These are phyloP conservation scores for Tricholoma sp. DNA, from an alignment of 768 basidiomycete species.

Conservation along the genomic window DNA sequence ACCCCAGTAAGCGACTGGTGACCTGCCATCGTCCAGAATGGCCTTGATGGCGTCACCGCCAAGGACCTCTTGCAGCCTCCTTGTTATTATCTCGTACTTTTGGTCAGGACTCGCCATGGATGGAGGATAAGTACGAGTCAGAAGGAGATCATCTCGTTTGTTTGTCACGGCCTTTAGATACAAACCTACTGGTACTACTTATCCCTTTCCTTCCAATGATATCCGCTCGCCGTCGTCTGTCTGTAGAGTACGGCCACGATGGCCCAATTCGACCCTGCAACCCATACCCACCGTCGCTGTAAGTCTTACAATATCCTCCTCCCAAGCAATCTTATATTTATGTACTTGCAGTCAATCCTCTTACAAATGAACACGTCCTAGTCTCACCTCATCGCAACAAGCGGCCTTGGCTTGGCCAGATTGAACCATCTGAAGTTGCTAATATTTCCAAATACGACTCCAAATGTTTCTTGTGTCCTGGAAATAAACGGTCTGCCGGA, in stretches of 20 bases:
- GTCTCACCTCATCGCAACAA: constrained; percentile 89
- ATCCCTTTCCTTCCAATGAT: background rate
- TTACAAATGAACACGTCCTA: constrained; percentile 70
- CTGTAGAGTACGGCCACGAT: background rate
- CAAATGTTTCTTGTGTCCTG: constrained; percentile 83
- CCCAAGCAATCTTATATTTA: background rate
- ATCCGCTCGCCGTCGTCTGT: no score
- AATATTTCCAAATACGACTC: constrained; percentile 62
- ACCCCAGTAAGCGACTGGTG: constrained; percentile 93
- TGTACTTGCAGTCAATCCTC: constrained; percentile 74
- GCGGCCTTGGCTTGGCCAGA: constrained; percentile 89
- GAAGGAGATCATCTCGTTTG: background rate
- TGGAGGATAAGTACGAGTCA: background rate
- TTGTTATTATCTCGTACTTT: constrained; percentile 78
- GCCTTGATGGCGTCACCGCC: constrained; percentile 80
- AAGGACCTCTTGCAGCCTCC: constrained; percentile 82
- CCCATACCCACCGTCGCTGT: constrained; percentile 71
- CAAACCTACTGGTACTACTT: background rate
- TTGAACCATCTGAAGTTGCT: constrained; percentile 54
- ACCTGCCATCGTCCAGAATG: constrained; percentile 69
- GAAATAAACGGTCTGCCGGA: constrained; percentile 73
- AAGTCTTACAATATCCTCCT: constrained; percentile 20
- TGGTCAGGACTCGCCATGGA: constrained; percentile 26
- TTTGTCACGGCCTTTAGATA: background rate
- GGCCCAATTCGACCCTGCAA: constrained; percentile 49